Percentiles rank a stretch among this genome's conserved stretches.
Conservation (phyloP, 1,284 basidiomycete species). For the Boletus mariae region DNA sequence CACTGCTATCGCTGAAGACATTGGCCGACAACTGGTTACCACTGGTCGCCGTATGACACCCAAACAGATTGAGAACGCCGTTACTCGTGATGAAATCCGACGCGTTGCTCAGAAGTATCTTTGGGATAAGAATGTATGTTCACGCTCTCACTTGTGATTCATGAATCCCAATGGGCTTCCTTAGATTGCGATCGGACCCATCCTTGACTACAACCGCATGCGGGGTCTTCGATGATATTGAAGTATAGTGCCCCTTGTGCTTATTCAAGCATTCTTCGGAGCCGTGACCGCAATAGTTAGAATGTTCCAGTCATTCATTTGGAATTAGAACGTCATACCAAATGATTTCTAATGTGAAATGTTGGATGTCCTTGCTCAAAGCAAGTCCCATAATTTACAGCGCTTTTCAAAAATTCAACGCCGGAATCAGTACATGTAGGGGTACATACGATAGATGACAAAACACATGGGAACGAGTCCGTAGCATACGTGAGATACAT, state of each 20-base stretch:
- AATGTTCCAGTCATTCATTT: constrained; percentile 15
- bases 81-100: constrained; percentile 89
- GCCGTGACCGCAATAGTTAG: constrained; percentile 18
- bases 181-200: constrained; percentile 70
- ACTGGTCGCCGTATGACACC: constrained; percentile 80
- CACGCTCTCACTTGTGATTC: constrained; percentile 5
- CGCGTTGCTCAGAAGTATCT: constrained; percentile 91
- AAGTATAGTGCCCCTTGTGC: constrained; percentile 1
- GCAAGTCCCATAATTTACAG: neutral
- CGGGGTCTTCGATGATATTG: constrained; percentile 76
- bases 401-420: no score
- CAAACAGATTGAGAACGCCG: constrained; percentile 89
- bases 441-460: constrained; percentile 14
- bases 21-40: constrained; percentile 95
- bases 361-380: neutral
- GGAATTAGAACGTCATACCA: no score
- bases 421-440: constrained; percentile 14
- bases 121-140: constrained; percentile 91
- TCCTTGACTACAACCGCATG: constrained; percentile 80
- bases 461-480: constrained; percentile 2
- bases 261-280: neutral
- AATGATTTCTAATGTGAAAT: no score
- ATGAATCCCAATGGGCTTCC: constrained; percentile 9
- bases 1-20: constrained; percentile 96
- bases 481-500: neutral